These are phyloP conservation scores for Phytophthora sojae DNA, from an alignment of 352 stramenopile genomes.

Conservation along the genomic window DNA sequence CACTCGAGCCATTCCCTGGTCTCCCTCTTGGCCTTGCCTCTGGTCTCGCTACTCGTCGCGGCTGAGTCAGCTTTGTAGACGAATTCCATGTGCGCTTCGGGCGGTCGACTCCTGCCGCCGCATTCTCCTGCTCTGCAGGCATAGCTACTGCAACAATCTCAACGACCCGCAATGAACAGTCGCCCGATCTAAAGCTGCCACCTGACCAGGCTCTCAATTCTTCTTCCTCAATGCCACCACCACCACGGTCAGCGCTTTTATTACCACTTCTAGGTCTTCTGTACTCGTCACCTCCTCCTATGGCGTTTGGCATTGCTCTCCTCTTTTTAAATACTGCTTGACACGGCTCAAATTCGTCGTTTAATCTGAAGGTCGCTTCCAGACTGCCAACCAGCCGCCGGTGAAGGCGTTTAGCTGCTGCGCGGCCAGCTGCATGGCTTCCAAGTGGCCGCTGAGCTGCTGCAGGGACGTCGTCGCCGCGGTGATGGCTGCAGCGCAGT, in stretches of 20 bases:
- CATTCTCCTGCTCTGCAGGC: slow-evolving; percentile 15
- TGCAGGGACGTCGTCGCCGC: slow-evolving; percentile 65
- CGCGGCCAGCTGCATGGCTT: slow-evolving; percentile 68
- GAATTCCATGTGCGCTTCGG: slow-evolving; percentile 53
- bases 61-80: slow-evolving; percentile 46
- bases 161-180: slow-evolving; percentile 22
- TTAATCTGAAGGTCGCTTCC: slow-evolving; percentile 56
- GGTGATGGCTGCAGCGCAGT: slow-evolving; percentile 58
- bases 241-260: background rate
- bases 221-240: slow-evolving; percentile 1
- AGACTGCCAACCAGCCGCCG: slow-evolving; percentile 74
- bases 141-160: background rate
- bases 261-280: slow-evolving; percentile 1
- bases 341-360: background rate
- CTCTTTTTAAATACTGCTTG: slow-evolving; percentile 36
- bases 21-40: background rate
- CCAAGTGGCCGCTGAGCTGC: slow-evolving; percentile 69
- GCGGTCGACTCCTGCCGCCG: slow-evolving; percentile 2
- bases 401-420: slow-evolving; percentile 83
- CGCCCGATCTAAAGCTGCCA: slow-evolving; percentile 5
- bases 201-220: background rate
- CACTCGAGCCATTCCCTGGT: background rate
- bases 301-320: background rate
- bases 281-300: background rate
- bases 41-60: slow-evolving; percentile 1